Base-by-base conservation (phyloP, 352 stramenopile species). In the Nothophytophthora sp. region DNA sequence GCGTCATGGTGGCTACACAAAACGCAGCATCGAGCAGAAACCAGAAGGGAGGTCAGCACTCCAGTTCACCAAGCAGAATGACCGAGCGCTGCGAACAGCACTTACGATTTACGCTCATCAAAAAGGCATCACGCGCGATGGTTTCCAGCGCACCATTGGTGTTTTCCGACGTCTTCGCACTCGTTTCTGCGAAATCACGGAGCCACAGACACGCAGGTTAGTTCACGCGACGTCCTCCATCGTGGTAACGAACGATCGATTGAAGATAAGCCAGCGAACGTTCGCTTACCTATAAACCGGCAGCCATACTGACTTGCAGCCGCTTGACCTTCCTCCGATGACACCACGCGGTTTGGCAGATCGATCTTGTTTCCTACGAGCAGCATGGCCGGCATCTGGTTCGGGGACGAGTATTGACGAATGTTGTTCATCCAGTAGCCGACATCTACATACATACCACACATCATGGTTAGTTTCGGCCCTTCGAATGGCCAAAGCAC, bases 381-480 rank as follows among this genome's bases (percentile, higher is more conserved):
- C 33, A 96, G 60, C 84, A 91, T 95, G 13, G 72, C 87, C 19
- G 76, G 82, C 63, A 76, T 70, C 57, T 90, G 86, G 41, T 73
- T 72, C 28, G 78, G 73, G 1, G 77, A 73, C 16, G 88, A 90
- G 52, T 96, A 92, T 44, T 94, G 81, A 12, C 92, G 84, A 50
- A 98, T 98, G 57, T 98, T 98, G 55, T 97, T 95, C 88, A 98
- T 97, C 93, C 93, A 98, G 55, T 98, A 97, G 56, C 83, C 89
- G 39, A 98, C 90, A 40, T 97, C 84, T 95, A 38, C 23, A 11
- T 9, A 12, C 19, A 30, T 11, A 60, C 8, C 8, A 59, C 34
- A 63, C 29, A 27, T 36, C 45, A 34, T n/a, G 10, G 50, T 63
- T 16, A 62, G 43, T 56, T 54, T 37, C 35, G 25, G 33, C 55